A percentile compares a stretch with the other conserved stretches of the same genome.
Evolutionary conservation across 768 basidiomycete species (phyloP).

Genomic region (Mycena metata): DNA sequence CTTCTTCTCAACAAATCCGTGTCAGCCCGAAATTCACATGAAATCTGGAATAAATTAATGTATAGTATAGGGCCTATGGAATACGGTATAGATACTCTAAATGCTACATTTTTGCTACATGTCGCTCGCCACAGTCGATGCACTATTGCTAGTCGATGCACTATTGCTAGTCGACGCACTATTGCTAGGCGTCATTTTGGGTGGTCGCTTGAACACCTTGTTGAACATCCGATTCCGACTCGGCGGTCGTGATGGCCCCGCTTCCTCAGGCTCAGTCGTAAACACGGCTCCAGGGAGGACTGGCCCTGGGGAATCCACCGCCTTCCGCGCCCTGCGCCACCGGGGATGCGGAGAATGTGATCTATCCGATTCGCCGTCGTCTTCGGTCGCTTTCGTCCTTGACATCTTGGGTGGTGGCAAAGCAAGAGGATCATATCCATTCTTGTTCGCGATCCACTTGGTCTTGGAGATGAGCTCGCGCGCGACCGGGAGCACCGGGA

Average conservation of each 20-base stretch:
- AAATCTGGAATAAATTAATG: constrained; percentile 12
- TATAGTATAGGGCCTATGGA: constrained; percentile 11
- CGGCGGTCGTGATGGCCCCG: constrained; percentile 36
- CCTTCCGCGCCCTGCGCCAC: constrained; percentile 36
- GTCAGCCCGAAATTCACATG: background rate
- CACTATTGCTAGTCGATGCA: constrained; percentile 12
- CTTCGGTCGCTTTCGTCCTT: constrained; percentile 22
- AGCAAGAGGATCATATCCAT: constrained; percentile 23
- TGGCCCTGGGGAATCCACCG: constrained; percentile 24
- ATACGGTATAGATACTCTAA: background rate
- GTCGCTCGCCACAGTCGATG: constrained; percentile 18
- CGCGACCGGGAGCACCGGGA: constrained; percentile 84
- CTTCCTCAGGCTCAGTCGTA: constrained; percentile 34
- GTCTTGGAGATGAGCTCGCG: constrained; percentile 85
- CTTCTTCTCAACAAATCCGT: background rate
- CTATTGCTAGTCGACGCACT: constrained; percentile 14
- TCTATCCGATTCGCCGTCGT: constrained; percentile 32
- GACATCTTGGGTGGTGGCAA: constrained; percentile 23
- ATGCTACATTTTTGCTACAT: constrained; percentile 32
- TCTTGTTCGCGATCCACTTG: constrained; percentile 67
- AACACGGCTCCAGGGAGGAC: constrained; percentile 22
- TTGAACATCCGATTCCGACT: constrained; percentile 48
- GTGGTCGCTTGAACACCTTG: constrained; percentile 33
- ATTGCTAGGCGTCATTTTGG: constrained; percentile 25
- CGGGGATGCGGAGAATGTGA: constrained; percentile 36